Base-by-base conservation (phyloP, 805 yeast species). In the Metschnikowia shivogae region DNA sequence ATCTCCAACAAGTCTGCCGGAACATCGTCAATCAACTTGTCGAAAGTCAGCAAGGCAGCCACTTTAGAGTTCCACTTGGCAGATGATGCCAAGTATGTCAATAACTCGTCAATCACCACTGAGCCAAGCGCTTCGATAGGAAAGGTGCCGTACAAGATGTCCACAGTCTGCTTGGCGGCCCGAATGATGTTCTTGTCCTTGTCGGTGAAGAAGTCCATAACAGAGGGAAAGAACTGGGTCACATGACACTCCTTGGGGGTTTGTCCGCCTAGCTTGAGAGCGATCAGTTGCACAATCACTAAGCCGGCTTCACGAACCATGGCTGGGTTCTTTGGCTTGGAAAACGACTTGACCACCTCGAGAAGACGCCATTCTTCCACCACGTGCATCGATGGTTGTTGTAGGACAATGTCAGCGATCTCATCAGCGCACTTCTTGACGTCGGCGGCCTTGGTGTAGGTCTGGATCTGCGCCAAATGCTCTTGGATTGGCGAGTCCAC, bases 21-120 rank as follows among this genome's bases (percentile, higher is more conserved):
- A 35, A 85, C 81, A 40, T 86, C 89, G 50, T 80, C 88, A 48
- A 86, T 74, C 45, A 90, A 75, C 61, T 75, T 81, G 62, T 89
- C 96, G 45, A 90, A 67, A 5, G 81, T 59, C 54, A 78, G 80
- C 60, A 92, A 74, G 42, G 93, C 92, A 13, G 84, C 95, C 35
- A 87, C 58, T 65, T 92, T 92, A 39, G 89, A 78, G 65, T 88
- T 93, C 96, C 97, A 90, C 68, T 90, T 92, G 37, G 97, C 96
- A 44, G 95, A 81, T 2, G 90, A 80, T 49, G 76, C 72, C 56
- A 92, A 76, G 63, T 86, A 89, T 5, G 57, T 63, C 49, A 86
- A 64, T 29, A 89, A 61, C 45, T 69, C 74, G 45, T 84, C 80
- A 39, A 92, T 62, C 30, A 90, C 74, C 12, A 79, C 77, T n/a